Evolutionary conservation across 2,329 filamentous ascomycete genomes (phyloP).

Genomic region (Scedosporium minutisporum): DNA sequence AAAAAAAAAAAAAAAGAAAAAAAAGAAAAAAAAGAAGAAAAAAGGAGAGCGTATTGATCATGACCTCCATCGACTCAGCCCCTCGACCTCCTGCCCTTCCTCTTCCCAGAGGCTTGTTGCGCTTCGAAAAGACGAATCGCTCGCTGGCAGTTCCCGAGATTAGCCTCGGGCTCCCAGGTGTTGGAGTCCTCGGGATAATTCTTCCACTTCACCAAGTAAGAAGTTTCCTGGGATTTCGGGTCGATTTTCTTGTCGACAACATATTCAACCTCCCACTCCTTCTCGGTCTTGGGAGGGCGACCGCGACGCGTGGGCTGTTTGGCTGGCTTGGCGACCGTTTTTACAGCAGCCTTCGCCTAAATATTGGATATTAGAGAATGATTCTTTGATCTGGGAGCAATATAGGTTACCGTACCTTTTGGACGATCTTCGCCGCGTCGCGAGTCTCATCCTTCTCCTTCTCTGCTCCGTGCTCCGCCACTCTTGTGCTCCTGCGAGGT

Average conservation of each 20-base stretch:
- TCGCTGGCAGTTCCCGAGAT: constrained; percentile 28
- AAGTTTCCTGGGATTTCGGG: constrained; percentile 22
- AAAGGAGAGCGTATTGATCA: neutral
- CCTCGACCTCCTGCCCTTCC: constrained; percentile 8
- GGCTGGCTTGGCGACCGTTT: neutral
- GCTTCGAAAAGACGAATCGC: constrained; percentile 28
- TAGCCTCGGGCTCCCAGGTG: constrained; percentile 43
- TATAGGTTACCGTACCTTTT: no score
- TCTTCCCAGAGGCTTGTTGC: constrained; percentile 8
- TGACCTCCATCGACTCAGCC: neutral
- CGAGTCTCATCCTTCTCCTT: neutral
- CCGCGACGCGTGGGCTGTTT: neutral
- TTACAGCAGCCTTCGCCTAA: neutral
- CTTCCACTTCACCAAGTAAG: constrained; percentile 46
- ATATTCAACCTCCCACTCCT: constrained; percentile 37
- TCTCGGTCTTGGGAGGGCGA: constrained; percentile 5
- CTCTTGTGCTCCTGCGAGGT: neutral
- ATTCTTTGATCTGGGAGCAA: no score
- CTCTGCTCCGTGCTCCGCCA: neutral
- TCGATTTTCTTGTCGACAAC: constrained; percentile 31
- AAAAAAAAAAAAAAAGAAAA: neutral
- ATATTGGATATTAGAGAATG: neutral
- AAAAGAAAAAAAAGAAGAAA: neutral
- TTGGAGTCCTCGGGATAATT: constrained; percentile 32
- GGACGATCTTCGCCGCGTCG: no score